Base-by-base conservation (phyloP, 768 basidiomycete species). In the Panus rudis region DNA sequence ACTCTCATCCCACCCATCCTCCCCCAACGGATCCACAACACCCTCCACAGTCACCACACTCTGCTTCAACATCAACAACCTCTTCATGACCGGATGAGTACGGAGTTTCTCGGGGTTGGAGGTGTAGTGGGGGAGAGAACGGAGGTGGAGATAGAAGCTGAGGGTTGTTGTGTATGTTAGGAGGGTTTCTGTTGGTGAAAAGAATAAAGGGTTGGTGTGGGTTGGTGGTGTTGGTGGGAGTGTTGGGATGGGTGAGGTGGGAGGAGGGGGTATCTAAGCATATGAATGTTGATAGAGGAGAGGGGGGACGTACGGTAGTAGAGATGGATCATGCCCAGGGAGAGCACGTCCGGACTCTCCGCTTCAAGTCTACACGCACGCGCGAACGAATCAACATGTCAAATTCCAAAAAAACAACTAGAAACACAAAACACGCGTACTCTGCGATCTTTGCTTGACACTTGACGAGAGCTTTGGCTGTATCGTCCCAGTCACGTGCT, bases 71-170 rank as follows among this genome's bases (percentile, higher is more conserved):
- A 79, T 73, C 23, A 94, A 69, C 3, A 97, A 73, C 8, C 92
- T 84, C 23, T 69, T 64, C 45, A 90, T 70, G 52, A 92, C 79
- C 4, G 88, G 84, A 57, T 82, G 84, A 13, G 69, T 63, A 56
- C 75, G 78, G 43, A 90, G 72, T 28, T 75, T 72, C 46, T 77
- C 72, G 8, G 77, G 84, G 26, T 70, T 73, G 42, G 71, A 69
- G 6, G 75, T 69, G 57, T 81, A 79, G 63, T 84, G 76, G 47
- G 76, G 69, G 30, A 73, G 74, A 19, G 85, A 70, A 14, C 87
- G 79, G n/a, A 98, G 71, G 60, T 92, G 80, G 30, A 98, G 68
- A 65, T 94, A 97, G 66, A 92, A 97, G 1, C 92, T 87, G 34
- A 98, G 80, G 2, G 81, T 83, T 1, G 92, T 88, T 16, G 88